Conservation (phyloP, 441 rosid species). For the Daphne laureola region DNA sequence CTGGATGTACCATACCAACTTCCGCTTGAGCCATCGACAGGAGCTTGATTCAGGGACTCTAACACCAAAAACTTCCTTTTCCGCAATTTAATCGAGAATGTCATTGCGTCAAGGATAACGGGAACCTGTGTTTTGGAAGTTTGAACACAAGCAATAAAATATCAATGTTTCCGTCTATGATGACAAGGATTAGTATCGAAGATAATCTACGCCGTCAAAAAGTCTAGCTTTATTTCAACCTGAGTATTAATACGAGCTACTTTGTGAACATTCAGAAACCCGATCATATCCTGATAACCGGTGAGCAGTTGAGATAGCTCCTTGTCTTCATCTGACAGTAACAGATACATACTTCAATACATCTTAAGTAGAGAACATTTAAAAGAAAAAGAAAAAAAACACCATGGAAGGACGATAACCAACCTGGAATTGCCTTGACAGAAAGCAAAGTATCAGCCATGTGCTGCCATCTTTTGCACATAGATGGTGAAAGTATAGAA, state of each 20-base stretch:
- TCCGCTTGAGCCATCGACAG: conserved; percentile 84
- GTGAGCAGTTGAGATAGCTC: conserved; percentile 76
- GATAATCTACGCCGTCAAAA: neutral
- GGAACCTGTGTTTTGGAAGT: conserved; percentile 51
- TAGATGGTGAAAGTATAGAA: conserved; percentile 58
- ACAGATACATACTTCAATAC: neutral
- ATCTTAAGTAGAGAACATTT: neutral
- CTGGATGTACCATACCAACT: conserved; percentile 65
- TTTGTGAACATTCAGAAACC: conserved; percentile 78
- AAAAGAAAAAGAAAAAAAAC: conserved; percentile 1
- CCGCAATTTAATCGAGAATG: conserved; percentile 77
- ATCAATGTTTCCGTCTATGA: no score
- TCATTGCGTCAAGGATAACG: conserved; percentile 75
- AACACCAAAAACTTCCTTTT: conserved; percentile 69
- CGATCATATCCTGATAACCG: conserved; percentile 91
- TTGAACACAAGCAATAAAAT: conserved; percentile 6
- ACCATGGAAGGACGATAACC: conserved; percentile 10
- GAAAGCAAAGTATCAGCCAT: conserved; percentile 86
- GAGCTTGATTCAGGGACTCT: conserved; percentile 93
- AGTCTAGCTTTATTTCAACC: conserved; percentile 27
- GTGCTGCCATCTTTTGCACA: conserved; percentile 76
- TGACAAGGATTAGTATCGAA: neutral
- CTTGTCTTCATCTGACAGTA: conserved; percentile 69
- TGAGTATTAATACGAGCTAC: conserved; percentile 75
- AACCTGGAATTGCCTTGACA: conserved; percentile 87